These are phyloP conservation scores for Nakaseomyces bracarensis DNA, from an alignment of 1,139 yeast genomes.

Conservation along the genomic window DNA sequence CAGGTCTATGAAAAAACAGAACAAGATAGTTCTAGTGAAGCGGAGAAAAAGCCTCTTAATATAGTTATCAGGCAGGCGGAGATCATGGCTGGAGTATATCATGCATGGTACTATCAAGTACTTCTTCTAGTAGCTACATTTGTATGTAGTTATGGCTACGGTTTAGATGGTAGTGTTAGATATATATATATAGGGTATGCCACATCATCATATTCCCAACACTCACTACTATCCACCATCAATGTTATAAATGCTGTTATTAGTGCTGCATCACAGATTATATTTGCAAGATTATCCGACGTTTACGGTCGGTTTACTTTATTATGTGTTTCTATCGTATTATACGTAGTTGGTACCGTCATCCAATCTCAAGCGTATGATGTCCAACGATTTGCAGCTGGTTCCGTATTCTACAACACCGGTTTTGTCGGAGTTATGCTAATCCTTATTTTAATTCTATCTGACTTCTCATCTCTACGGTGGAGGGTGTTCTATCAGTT, in stretches of 20 bases:
- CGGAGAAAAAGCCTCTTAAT: not conserved
- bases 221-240: conserved; percentile 58
- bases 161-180: conserved; percentile 51
- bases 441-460: conserved; percentile 47
- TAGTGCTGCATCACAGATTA: conserved; percentile 66
- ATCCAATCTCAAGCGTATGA: conserved; percentile 60
- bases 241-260: conserved; percentile 55
- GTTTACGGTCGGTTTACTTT: conserved; percentile 61
- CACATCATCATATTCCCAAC: conserved; percentile 46
- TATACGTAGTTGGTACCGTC: conserved; percentile 63
- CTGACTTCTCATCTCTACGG: conserved; percentile 59
- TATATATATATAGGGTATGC: conserved; percentile 45
- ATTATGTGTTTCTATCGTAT: conserved; percentile 44
- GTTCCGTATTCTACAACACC: conserved; percentile 59
- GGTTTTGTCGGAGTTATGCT: conserved; percentile 63
- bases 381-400: conserved; percentile 62
- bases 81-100: not conserved
- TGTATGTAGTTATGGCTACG: conserved; percentile 40
- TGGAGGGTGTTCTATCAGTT: conserved; percentile 62
- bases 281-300: conserved; percentile 62
- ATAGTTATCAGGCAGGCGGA: not conserved
- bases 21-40: not conserved
- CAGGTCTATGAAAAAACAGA: not conserved
- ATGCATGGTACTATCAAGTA: not conserved
- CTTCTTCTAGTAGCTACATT: not conserved